Conservation (phyloP, 345 rosid species). For the Linum trigynum region DNA sequence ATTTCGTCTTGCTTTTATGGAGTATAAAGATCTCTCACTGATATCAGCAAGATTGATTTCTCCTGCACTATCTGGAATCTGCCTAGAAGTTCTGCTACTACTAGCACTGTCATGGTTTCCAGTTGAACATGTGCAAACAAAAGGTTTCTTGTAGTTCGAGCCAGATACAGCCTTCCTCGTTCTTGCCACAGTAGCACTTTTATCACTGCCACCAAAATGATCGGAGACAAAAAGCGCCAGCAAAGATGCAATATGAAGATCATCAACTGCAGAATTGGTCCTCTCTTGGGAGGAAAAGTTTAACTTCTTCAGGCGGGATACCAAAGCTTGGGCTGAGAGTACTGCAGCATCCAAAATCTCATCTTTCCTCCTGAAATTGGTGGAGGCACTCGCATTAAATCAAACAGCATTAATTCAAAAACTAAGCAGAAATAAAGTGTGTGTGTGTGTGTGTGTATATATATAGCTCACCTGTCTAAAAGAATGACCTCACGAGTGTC, state of each 20-base stretch:
- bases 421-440: background rate
- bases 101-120: constrained; percentile 44
- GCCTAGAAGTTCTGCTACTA: constrained; percentile 30
- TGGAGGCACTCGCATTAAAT: background rate
- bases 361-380: constrained; percentile 52
- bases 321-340: constrained; percentile 60
- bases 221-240: constrained; percentile 94
- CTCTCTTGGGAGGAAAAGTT: constrained; percentile 36
- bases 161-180: constrained; percentile 70
- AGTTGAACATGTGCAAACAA: constrained; percentile 82
- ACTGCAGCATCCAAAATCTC: constrained; percentile 76
- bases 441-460: background rate
- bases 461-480: constrained; percentile 63
- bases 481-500: constrained; percentile 96
- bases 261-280: constrained; percentile 30
- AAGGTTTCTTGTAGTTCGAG: constrained; percentile 73
- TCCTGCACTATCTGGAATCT: constrained; percentile 27
- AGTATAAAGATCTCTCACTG: constrained; percentile 68
- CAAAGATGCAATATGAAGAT: constrained; percentile 57
- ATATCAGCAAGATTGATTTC: constrained; percentile 55
- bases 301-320: constrained; percentile 45
- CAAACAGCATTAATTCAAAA: background rate
- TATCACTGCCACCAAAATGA: constrained; percentile 97
- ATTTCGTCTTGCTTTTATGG: constrained; percentile 53
- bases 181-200: constrained; percentile 52